A percentile compares a stretch with the other conserved stretches of the same genome.
Evolutionary conservation across 1,139 yeast genomes (phyloP).

Genomic region (Yamadazyma dushanensis): DNA sequence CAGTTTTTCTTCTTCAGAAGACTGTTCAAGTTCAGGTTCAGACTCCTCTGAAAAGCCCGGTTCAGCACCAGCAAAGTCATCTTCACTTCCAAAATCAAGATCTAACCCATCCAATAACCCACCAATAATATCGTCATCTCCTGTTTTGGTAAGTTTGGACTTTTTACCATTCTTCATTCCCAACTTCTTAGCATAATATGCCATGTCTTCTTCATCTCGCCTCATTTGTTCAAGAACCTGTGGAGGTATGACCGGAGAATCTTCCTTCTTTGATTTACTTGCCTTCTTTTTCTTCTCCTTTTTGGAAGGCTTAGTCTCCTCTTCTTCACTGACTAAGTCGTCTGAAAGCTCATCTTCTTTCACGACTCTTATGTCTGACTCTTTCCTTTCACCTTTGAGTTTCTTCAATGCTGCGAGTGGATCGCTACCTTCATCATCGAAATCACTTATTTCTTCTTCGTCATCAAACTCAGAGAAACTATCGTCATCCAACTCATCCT

Average conservation of each 20-base stretch:
- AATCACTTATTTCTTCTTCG: constrained; percentile 9
- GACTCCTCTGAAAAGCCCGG: too few relatives aligned
- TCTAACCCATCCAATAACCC: constrained; percentile 80
- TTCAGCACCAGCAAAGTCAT: constrained; percentile 1
- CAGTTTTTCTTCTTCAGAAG: constrained; percentile 12
- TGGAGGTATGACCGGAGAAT: constrained; percentile 21
- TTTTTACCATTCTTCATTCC: constrained; percentile 62
- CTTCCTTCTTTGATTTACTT: constrained; percentile 5
- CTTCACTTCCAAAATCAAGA: constrained; percentile 42
- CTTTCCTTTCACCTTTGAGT: constrained; percentile 18
- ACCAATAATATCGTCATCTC: constrained; percentile 69
- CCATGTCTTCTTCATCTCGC: constrained; percentile 77
- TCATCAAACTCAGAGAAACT: constrained; percentile 7
- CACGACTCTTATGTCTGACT: constrained; percentile 23
- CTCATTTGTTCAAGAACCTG: constrained; percentile 47
- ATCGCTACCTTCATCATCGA: constrained; percentile 21
- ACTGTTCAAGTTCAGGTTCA: constrained; percentile 13
- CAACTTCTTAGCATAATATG: constrained; percentile 77
- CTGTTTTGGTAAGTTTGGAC: constrained; percentile 43
- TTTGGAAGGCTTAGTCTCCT: constrained; percentile 9
- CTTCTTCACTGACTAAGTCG: constrained; percentile 3
- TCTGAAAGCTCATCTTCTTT: constrained; percentile 17
- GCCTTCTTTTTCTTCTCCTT: constrained; percentile 6
- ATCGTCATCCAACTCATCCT: constrained; percentile 14
- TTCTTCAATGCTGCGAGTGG: constrained; percentile 25